These are phyloP conservation scores for Thelonectria rubi DNA, from an alignment of 2,329 filamentous ascomycete genomes.

Conservation along the genomic window DNA sequence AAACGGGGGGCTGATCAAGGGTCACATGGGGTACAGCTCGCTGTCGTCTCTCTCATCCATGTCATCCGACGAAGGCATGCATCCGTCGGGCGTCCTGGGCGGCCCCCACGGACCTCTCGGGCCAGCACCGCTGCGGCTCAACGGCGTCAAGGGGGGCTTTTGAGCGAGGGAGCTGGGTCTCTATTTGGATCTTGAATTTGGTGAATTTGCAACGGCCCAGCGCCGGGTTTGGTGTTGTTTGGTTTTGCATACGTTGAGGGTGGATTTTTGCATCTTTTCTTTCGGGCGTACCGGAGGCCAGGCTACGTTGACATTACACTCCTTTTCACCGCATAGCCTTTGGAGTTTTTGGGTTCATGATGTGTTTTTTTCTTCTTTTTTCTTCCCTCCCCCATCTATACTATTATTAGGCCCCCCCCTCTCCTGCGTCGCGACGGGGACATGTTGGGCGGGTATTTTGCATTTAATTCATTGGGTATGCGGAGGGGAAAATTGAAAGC, in stretches of 20 bases:
- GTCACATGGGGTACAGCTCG: conserved; percentile 51
- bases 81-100: conserved; percentile 44
- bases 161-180: conserved; percentile 33
- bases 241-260: conserved; percentile 33
- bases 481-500: conserved; percentile 17
- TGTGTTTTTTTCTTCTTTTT: conserved; percentile 5
- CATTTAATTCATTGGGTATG: conserved; percentile 31
- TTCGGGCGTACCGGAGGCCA: conserved; percentile 25
- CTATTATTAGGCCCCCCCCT: neutral
- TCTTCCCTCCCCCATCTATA: conserved; percentile 1
- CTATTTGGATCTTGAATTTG: conserved; percentile 27
- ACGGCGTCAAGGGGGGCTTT: conserved; percentile 51
- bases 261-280: conserved; percentile 20
- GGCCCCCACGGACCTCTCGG: conserved; percentile 47
- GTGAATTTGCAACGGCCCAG: conserved; percentile 18
- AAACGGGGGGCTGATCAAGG: conserved; percentile 56
- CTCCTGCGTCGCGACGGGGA: conserved; percentile 24
- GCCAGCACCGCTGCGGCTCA: conserved; percentile 47
- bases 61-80: conserved; percentile 51
- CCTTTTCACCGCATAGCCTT: conserved; percentile 41
- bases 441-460: conserved; percentile 28
- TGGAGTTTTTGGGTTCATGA: conserved; percentile 36
- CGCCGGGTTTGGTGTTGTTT: conserved; percentile 14
- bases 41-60: conserved; percentile 54
- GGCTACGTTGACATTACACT: conserved; percentile 32